Evolutionary conservation across 1,284 basidiomycete genomes (phyloP), one percentile per base, ranked within the genome.

Genomic region (Porphyrellus sp.): DNA sequence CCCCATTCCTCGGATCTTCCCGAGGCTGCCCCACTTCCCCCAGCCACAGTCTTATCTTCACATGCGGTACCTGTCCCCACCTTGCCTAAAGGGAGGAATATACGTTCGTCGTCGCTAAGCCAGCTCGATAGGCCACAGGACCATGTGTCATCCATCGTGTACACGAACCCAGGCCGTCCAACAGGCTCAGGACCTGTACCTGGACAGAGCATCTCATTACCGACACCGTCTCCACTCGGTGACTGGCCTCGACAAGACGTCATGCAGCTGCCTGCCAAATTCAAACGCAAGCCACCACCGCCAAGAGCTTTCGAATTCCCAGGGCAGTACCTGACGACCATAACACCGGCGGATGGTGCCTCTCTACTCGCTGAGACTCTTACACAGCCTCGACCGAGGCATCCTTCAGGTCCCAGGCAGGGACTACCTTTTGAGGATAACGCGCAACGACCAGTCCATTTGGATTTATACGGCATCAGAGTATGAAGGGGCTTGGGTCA

Each of bases 231-330:
- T 13, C 80, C 78, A 5, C 67, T 84, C 1, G 79, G 80, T 20
- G 63, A 77, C 42, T 85, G 82, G 83, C 82, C 82, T 18, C 76
- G 78, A 25, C 58, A 63, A 15, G 75, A 82, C 55, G 69, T 75
- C 42, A 72, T 78, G 60, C 67, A 72, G 25, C 70, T 63, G 34
- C 73, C 77, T 27, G 53, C 58, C 51, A 67, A 62, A 21, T 49
- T 55, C 37, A 72, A 70, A 52, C 64, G 67, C 54, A 69, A 66
- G 58, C 7, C 49, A 25, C 58, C 61, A 15, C 59, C 67, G 35
- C 64, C 63, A 8, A 60, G 53, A 15, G 50, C 62, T 0, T 59
- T 49, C 13, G 60, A 58, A 40, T 69, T 69, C 38, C 64, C 70
- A 25, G 18, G 18, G 4, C 15, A 37, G 25, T 40, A 44, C 5